These are phyloP conservation scores for Ophiocordyceps camponoti-leonardi DNA, from an alignment of 2,329 filamentous ascomycete genomes.

Conservation along the genomic window DNA sequence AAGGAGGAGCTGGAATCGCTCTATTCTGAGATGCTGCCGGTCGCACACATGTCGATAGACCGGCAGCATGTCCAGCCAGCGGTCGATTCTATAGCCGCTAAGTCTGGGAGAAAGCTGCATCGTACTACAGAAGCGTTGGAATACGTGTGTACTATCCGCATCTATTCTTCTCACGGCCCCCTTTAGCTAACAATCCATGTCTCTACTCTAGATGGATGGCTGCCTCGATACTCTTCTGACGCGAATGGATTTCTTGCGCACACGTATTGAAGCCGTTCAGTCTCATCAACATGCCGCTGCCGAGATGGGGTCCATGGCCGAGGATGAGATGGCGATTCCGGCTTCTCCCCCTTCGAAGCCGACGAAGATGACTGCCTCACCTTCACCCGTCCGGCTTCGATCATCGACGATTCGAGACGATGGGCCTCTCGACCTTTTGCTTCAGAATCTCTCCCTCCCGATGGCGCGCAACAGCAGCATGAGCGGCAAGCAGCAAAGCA, in stretches of 20 bases:
- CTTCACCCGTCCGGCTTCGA: constrained; percentile 10
- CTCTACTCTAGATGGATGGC: neutral
- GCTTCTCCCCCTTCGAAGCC: neutral
- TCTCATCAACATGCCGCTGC: neutral
- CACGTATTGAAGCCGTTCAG: neutral
- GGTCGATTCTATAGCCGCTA: constrained; percentile 24
- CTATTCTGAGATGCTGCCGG: constrained; percentile 50
- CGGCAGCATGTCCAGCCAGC: constrained; percentile 49
- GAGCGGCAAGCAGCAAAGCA: constrained; percentile 8
- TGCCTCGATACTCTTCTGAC: neutral
- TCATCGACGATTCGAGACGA: constrained; percentile 20
- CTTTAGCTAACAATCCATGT: neutral
- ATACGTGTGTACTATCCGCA: constrained; percentile 25
- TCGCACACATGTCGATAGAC: constrained; percentile 54
- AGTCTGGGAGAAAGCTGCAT: constrained; percentile 23
- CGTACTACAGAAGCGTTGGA: constrained; percentile 28
- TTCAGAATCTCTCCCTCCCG: constrained; percentile 27
- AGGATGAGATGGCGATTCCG: neutral
- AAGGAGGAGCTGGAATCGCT: constrained; percentile 52
- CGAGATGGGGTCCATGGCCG: neutral
- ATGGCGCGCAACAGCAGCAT: constrained; percentile 16
- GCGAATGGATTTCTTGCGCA: neutral
- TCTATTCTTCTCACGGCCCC: neutral
- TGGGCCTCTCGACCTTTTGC: constrained; percentile 27
- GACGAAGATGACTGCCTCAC: neutral